phyloP scores from a whole-genome alignment of 1,139 yeast species.

The Zygoascus meyerae region DNA sequence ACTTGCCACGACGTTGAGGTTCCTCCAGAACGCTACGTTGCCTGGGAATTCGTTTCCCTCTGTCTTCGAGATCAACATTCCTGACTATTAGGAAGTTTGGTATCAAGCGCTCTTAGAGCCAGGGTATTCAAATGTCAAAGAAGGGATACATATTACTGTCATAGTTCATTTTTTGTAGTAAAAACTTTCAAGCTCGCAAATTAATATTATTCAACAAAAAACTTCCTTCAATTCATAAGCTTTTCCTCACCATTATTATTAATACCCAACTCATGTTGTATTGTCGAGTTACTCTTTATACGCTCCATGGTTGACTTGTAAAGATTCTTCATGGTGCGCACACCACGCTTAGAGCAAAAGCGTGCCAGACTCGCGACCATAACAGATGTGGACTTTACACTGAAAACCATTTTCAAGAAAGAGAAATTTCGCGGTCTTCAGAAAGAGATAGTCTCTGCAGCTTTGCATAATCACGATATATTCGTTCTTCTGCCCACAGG shows the following conservation, averaged over 20 bases:
- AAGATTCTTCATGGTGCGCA: constrained; percentile 21
- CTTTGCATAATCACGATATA: constrained; percentile 76
- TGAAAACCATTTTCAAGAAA: constrained; percentile 58
- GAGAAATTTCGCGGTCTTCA: constrained; percentile 75
- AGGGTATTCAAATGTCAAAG: constrained; percentile 36
- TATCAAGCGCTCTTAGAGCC: constrained; percentile 31
- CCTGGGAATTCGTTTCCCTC: constrained; percentile 31
- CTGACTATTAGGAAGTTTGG: constrained; percentile 39
- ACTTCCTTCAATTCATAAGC: no score
- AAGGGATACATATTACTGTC: constrained; percentile 31
- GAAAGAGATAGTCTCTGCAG: constrained; percentile 75
- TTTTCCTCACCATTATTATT: no score
- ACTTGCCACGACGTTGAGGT: constrained; percentile 36
- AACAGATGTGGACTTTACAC: constrained; percentile 14
- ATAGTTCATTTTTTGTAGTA: no score
- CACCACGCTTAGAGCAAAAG: background rate
- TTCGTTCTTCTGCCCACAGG: constrained; percentile 99
- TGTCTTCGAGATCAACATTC: constrained; percentile 35
- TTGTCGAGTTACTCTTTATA: no score
- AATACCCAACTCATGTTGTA: no score
- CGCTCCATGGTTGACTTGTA: no score
- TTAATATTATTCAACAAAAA: no score
- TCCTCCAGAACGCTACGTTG: constrained; percentile 32
- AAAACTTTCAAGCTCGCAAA: no score
- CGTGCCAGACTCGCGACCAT: background rate